phyloP scores from a whole-genome alignment of 345 rosid species.

The Xanthoceras sorbifolium region DNA sequence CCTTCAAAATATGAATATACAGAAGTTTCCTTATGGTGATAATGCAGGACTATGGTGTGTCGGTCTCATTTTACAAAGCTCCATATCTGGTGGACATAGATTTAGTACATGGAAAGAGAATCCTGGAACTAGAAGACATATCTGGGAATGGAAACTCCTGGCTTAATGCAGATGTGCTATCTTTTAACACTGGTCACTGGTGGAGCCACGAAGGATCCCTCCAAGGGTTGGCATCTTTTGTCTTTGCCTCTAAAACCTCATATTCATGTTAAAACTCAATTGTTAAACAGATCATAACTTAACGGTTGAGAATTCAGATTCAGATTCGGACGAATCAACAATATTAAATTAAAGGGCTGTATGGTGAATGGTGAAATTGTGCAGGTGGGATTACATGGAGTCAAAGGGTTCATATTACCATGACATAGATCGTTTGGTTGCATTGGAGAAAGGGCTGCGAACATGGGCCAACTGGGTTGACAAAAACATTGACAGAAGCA shows the following conservation, averaged over 20 bases:
- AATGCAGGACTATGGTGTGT: constrained; percentile 73
- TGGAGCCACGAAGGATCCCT: constrained; percentile 81
- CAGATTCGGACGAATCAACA: too few species aligned
- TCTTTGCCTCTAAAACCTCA: too few species aligned
- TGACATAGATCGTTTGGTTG: constrained; percentile 85
- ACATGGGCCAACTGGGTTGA: constrained; percentile 93
- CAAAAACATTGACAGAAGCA: constrained; percentile 46
- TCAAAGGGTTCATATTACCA: constrained; percentile 64
- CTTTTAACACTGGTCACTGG: constrained; percentile 97
- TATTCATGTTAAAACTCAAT: too few species aligned
- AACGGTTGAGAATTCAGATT: background rate
- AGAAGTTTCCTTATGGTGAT: background rate
- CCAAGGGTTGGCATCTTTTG: constrained; percentile 53
- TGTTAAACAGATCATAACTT: too few species aligned
- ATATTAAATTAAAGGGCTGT: background rate
- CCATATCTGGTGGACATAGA: constrained; percentile 90
- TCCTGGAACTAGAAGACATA: constrained; percentile 68
- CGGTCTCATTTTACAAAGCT: constrained; percentile 70
- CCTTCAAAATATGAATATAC: background rate
- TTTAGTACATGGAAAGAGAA: constrained; percentile 63
- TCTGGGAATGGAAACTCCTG: constrained; percentile 71
- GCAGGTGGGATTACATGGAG: constrained; percentile 96
- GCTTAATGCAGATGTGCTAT: constrained; percentile 64
- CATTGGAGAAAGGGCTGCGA: constrained; percentile 73
- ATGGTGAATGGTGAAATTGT: constrained; percentile 3